Percentiles rank a stretch among this genome's conserved stretches.
Conservation (phyloP, 371 early-diverging fungal genomes). For the Sporodiniella umbellata region DNA sequence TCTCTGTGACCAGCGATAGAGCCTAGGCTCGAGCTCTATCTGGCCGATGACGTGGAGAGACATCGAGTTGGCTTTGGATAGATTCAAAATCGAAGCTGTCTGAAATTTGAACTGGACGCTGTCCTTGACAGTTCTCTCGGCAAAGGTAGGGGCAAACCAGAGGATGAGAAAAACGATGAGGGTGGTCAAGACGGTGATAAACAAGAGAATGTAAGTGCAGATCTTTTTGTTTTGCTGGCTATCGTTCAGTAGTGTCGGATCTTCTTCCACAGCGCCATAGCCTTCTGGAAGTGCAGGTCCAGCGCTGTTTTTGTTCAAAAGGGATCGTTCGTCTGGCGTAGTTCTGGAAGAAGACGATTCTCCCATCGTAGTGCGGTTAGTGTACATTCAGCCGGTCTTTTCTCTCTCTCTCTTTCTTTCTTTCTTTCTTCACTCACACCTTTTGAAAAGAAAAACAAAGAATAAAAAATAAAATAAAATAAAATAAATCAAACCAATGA, state of each 20-base stretch:
- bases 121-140: slow-evolving; percentile 35
- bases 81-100: slow-evolving; percentile 36
- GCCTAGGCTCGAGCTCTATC: slow-evolving; percentile 19
- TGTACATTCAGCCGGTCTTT: no score
- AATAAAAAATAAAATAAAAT: not conserved
- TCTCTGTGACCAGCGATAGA: slow-evolving; percentile 20
- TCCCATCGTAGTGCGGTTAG: not conserved
- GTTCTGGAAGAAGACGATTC: slow-evolving; percentile 7
- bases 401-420: no score
- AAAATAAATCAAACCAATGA: no score
- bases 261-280: not conserved
- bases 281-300: not conserved
- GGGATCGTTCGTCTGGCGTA: slow-evolving; percentile 1
- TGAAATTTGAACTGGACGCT: slow-evolving; percentile 29
- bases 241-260: not conserved
- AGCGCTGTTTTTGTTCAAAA: not conserved
- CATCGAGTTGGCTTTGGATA: slow-evolving; percentile 25
- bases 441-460: not conserved
- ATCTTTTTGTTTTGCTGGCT: not conserved
- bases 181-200: slow-evolving; percentile 3
- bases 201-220: slow-evolving; percentile 16
- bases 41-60: slow-evolving; percentile 39
- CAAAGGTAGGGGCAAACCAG: slow-evolving; percentile 43
- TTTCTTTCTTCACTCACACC: no score
- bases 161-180: slow-evolving; percentile 14